These are phyloP conservation scores for Coemansia sp. DNA, from an alignment of 192 early-diverging fungal species.

Conservation along the genomic window DNA sequence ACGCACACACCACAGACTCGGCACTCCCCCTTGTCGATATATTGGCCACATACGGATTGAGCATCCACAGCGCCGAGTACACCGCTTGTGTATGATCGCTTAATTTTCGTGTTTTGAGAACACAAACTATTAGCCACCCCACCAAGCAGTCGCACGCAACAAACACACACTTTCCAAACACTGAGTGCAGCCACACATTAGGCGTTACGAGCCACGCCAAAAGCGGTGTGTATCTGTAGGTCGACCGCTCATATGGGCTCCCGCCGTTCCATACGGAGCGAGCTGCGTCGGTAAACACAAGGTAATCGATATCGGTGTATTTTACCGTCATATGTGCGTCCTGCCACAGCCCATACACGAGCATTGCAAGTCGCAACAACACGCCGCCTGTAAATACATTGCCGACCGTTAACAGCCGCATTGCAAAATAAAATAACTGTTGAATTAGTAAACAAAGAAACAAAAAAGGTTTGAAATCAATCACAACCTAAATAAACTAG, in stretches of 20 bases:
- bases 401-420: constrained; percentile 35
- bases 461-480: too few species aligned
- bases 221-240: constrained; percentile 96
- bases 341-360: constrained; percentile 86
- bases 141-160: constrained; percentile 75
- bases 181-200: constrained; percentile 68
- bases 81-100: constrained; percentile 51
- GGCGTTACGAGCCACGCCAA: constrained; percentile 88
- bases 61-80: constrained; percentile 74
- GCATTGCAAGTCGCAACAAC: constrained; percentile 64
- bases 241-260: constrained; percentile 87
- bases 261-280: constrained; percentile 66
- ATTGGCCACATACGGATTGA: constrained; percentile 94
- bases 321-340: constrained; percentile 88
- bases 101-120: constrained; percentile 58
- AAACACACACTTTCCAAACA: constrained; percentile 95
- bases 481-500: too few species aligned
- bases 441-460: too few species aligned
- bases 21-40: constrained; percentile 96
- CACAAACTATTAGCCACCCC: constrained; percentile 63
- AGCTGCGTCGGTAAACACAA: constrained; percentile 94
- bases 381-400: constrained; percentile 41
- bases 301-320: constrained; percentile 98
- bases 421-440: neutral
- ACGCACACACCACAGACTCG: constrained; percentile 80